Conservation (phyloP, 352 stramenopile genomes). For the Lagenidium giganteum region DNA sequence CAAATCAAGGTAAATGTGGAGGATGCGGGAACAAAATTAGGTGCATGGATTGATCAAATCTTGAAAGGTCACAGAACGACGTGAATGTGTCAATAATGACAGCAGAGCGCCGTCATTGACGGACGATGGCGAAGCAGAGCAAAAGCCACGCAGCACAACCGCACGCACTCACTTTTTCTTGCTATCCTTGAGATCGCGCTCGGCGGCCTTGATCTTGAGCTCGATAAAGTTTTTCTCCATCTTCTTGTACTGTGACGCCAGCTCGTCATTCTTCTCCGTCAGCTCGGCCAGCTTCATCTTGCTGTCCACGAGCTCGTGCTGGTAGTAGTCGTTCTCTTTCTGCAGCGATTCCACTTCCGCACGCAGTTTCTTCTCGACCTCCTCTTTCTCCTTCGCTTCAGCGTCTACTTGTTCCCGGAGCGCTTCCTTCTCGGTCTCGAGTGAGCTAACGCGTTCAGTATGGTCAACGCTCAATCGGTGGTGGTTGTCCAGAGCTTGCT, state of each 20-base stretch:
- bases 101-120: too few species aligned
- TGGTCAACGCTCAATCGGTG: slow-evolving; percentile 24
- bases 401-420: slow-evolving; percentile 27
- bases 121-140: too few species aligned
- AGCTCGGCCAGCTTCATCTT: slow-evolving; percentile 64
- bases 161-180: slow-evolving; percentile 38
- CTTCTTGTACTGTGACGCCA: slow-evolving; percentile 36
- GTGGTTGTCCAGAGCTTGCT: slow-evolving; percentile 27
- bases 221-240: slow-evolving; percentile 39
- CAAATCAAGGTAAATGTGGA: too few species aligned
- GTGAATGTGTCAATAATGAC: too few species aligned
- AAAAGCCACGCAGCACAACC: too few species aligned
- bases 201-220: slow-evolving; percentile 27
- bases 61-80: too few species aligned
- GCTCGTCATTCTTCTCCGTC: slow-evolving; percentile 55
- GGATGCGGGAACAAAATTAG: too few species aligned
- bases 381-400: slow-evolving; percentile 21
- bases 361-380: slow-evolving; percentile 21
- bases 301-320: slow-evolving; percentile 56
- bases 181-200: slow-evolving; percentile 27
- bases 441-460: slow-evolving; percentile 25
- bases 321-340: slow-evolving; percentile 67
- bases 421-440: slow-evolving; percentile 37
- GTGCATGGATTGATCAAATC: too few species aligned
- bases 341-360: slow-evolving; percentile 25